Evolutionary conservation across 2,329 filamentous ascomycete species (phyloP), one percentile per base, ranked within the genome.

Genomic region (Gaeumannomyces tritici): DNA sequence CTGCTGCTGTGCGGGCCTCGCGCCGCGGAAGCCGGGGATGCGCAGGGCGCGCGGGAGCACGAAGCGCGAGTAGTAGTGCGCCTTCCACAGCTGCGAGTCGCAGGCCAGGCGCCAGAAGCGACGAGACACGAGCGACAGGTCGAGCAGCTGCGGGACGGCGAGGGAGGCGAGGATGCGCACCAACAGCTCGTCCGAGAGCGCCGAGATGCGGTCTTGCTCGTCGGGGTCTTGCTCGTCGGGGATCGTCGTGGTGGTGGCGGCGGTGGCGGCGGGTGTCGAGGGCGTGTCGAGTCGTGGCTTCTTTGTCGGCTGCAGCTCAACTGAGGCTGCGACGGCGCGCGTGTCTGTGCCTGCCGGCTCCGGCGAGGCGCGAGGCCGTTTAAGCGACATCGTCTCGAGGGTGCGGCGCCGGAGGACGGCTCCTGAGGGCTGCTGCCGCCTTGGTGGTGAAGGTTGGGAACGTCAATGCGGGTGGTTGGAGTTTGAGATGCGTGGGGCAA

Each of bases 1-100:
- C 31, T 31, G 57, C 73, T n/a, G 72, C 24, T 24, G 18, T 31
- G 24, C 27, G 26, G 18, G 33, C 29, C 47, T 28, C 21, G 4
- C 67, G 29, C 75, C 69, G 35, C 78, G 75, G 62, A 89, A 83
- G 27, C 89, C 88, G 0, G 90, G 89, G 62, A 93, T 86, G 63
- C 89, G 85, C 67, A 89, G 82, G 47, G 89, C 89, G 70, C 92
- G 85, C 54, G 91, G 92, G 47, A 90, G 83, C 33, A 97, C 90
- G 74, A 96, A 98, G 65, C 89, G 87, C 29, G 86, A 82, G 75
- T 96, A 96, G 75, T 96, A 99, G 60, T 91, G 84, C 18, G 83
- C 83, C 73, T 93, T 95, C 95, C 95, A 99, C 63, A 98, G 78
- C 72, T 97, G 91, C 0, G 89, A 89, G 73, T 98, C 95, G 62